Conservation (phyloP, 163 green algal species). For the Smithsoniella earleae region DNA sequence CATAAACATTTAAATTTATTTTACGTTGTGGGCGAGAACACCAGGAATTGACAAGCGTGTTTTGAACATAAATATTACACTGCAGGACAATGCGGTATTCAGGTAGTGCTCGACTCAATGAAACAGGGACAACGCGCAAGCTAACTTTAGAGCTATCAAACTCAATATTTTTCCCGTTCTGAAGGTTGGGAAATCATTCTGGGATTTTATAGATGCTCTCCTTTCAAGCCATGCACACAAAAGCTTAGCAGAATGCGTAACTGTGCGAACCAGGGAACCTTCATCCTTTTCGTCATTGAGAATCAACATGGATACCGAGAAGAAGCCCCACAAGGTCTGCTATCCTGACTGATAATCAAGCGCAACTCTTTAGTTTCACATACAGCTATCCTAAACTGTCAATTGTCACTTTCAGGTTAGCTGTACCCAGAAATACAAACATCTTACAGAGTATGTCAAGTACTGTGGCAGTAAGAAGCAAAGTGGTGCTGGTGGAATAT, state of each 20-base stretch:
- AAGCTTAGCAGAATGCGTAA: neutral
- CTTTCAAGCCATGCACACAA: neutral
- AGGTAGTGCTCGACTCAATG: slow-evolving; percentile 2
- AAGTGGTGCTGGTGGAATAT: slow-evolving; percentile 7
- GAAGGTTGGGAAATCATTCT: neutral
- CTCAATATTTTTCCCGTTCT: neutral
- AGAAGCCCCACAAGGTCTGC: neutral
- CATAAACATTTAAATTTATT: too few relatives aligned
- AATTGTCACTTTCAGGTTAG: too few relatives aligned
- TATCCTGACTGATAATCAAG: too few relatives aligned
- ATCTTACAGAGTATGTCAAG: neutral
- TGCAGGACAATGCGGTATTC: slow-evolving; percentile 21
- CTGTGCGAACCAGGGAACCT: neutral
- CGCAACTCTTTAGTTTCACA: neutral
- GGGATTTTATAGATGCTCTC: neutral
- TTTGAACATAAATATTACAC: too few relatives aligned
- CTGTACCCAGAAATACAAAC: neutral
- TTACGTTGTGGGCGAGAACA: too few relatives aligned
- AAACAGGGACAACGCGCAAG: too few relatives aligned
- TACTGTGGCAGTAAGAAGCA: neutral
- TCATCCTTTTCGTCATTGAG: neutral
- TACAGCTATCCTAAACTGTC: neutral
- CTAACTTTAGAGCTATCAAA: neutral
- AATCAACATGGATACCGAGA: slow-evolving; percentile 1
- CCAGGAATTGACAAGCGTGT: too few relatives aligned